A percentile compares a stretch with the other conserved stretches of the same genome.
Conservation (phyloP, 495 filamentous ascomycete genomes). For the Trypethelium eluteriae region DNA sequence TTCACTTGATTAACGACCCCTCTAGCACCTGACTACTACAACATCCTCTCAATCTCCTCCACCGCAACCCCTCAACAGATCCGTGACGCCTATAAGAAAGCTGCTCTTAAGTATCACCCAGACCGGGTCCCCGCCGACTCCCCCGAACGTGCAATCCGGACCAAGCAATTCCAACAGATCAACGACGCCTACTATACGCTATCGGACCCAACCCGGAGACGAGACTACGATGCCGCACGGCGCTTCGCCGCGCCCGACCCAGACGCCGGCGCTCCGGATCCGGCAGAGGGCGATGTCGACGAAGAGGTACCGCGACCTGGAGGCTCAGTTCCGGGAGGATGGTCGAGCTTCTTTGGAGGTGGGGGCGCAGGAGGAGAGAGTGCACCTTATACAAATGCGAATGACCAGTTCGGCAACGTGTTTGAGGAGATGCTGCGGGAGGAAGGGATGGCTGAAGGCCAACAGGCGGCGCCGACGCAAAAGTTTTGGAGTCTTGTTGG, state of each 20-base stretch:
- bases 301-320: constrained; percentile 48
- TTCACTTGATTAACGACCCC: not conserved
- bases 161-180: constrained; percentile 86
- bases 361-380: constrained; percentile 26
- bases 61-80: constrained; percentile 76
- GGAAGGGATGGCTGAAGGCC: constrained; percentile 69
- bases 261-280: constrained; percentile 28
- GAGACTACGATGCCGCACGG: constrained; percentile 79
- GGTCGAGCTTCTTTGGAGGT: constrained; percentile 56
- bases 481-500: constrained; percentile 84
- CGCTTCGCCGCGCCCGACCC: constrained; percentile 30
- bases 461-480: constrained; percentile 48
- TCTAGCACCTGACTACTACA: constrained; percentile 35
- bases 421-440: constrained; percentile 99
- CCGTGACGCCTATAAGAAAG: constrained; percentile 92
- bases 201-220: constrained; percentile 67
- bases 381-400: constrained; percentile 42
- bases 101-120: constrained; percentile 83
- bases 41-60: constrained; percentile 62
- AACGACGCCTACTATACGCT: constrained; percentile 98
- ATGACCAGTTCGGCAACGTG: constrained; percentile 77
- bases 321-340: constrained; percentile 27
- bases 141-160: constrained; percentile 73
- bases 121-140: constrained; percentile 82
- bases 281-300: constrained; percentile 47